phyloP scores from a whole-genome alignment of 306 rosid genomes.

The Glycine tomentella region DNA sequence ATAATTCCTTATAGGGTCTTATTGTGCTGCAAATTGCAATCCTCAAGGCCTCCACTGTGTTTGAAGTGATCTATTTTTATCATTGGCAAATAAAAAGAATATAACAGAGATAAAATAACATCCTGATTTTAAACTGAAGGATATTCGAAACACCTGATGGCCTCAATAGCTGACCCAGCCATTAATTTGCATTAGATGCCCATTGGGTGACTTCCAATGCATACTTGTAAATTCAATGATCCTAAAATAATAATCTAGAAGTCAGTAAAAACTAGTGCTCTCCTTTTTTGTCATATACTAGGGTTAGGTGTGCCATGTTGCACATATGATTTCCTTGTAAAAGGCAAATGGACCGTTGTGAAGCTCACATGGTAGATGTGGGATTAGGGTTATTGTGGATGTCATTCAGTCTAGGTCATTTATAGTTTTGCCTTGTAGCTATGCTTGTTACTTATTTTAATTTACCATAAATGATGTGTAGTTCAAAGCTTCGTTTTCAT shows the following conservation, averaged over 20 bases:
- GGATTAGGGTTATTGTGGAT: neutral
- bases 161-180: neutral
- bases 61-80: neutral
- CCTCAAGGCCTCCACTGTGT: conserved; percentile 4
- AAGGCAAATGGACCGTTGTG: no score
- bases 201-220: conserved; percentile 9
- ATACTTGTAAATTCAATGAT: neutral
- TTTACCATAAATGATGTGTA: conserved; percentile 22
- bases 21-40: conserved; percentile 15
- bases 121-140: neutral
- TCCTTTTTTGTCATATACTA: neutral
- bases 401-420: neutral
- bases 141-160: neutral
- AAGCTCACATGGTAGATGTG: neutral
- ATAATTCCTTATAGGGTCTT: neutral
- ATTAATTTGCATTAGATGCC: conserved; percentile 8
- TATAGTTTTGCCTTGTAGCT: neutral
- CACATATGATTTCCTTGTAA: no score
- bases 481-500: conserved; percentile 3
- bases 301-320: neutral
- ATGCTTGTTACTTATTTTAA: neutral
- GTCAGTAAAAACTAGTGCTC: neutral
- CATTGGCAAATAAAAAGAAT: neutral
- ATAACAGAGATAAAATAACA: neutral
- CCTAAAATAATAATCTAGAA: no score